Percentiles rank a stretch among this genome's conserved stretches.
phyloP scores from a whole-genome alignment of 1,284 basidiomycete genomes.

The Cryptococcus sp. region DNA sequence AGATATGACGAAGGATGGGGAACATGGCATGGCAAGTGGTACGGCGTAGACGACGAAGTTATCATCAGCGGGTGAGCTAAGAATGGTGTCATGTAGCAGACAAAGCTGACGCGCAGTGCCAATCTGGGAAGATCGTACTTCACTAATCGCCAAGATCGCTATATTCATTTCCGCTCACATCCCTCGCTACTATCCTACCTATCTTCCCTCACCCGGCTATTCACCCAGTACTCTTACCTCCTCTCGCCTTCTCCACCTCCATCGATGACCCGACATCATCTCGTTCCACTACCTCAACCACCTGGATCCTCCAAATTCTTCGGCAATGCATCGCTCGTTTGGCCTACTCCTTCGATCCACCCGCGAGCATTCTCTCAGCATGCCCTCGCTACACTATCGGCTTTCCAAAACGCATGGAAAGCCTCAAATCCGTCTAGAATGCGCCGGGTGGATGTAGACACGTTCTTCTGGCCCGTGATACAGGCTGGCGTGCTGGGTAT shows the following conservation, averaged over 20 bases:
- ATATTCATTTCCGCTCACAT: conserved; percentile 67
- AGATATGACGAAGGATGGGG: conserved; percentile 98
- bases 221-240: conserved; percentile 69
- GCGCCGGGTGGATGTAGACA: conserved; percentile 48
- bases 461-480: conserved; percentile 69
- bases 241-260: conserved; percentile 49
- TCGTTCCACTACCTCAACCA: conserved; percentile 27
- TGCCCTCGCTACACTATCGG: conserved; percentile 40
- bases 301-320: conserved; percentile 5
- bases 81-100: neutral
- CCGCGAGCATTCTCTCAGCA: conserved; percentile 37
- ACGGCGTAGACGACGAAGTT: conserved; percentile 85
- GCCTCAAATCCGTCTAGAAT: conserved; percentile 33
- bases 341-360: conserved; percentile 39
- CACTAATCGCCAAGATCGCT: conserved; percentile 89
- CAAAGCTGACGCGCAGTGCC: conserved; percentile 57
- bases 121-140: conserved; percentile 94
- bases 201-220: conserved; percentile 64
- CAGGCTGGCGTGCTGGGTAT: conserved; percentile 79
- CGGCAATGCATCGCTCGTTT: conserved; percentile 28
- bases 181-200: conserved; percentile 72
- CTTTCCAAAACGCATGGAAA: conserved; percentile 45
- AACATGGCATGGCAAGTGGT: conserved; percentile 96
- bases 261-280: conserved; percentile 26
- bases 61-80: conserved; percentile 83